Base-by-base conservation (phyloP, 75 land plant species). In the Isoetes taiwanensis region DNA sequence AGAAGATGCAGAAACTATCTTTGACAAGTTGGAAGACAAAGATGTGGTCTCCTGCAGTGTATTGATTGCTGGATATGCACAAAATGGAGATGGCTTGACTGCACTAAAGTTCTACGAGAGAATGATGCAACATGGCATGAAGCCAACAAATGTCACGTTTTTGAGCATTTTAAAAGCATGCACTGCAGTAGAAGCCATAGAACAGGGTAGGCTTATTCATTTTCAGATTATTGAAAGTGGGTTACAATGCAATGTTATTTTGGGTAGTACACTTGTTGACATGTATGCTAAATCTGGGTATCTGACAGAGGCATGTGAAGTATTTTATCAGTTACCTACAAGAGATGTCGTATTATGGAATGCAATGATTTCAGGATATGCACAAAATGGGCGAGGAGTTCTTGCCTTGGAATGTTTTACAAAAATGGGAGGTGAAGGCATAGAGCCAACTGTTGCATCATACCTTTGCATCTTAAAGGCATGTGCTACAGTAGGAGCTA, bases 41-140 rank as follows among this genome's bases (percentile, higher is more conserved):
- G 68, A 70, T 65, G 28, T 54, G 32, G 56, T 71, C 20, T 41
- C 69, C 14, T 75, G 59, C 50, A 72, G 59, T 58, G 42, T 64
- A 29, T 62, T 71, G 54, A 60, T 76, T 30, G 8, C 52, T 32
- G 66, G 50, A 1, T 57, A 46, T 69, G 40, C 24, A 25, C 41
- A 39, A 43, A 37, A 52, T 35, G 72, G 58, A n/a, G n/a, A n/a
- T n/a, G n/a, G n/a, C n/a, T n/a, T n/a, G n/a, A n/a, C n/a, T n/a
- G n/a, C n/a, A n/a, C n/a, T n/a, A n/a, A n/a, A n/a, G n/a, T n/a
- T n/a, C n/a, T n/a, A n/a, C n/a, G n/a, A n/a, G n/a, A n/a, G n/a
- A n/a, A n/a, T n/a, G n/a, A n/a, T n/a, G n/a, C n/a, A n/a, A n/a
- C n/a, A n/a, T n/a, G n/a, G n/a, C n/a, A n/a, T n/a, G n/a, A n/a